A percentile compares a stretch with the other conserved stretches of the same genome.
Evolutionary conservation across 2,329 filamentous ascomycete genomes (phyloP).

Genomic region (Drechslerella coelobrocha): DNA sequence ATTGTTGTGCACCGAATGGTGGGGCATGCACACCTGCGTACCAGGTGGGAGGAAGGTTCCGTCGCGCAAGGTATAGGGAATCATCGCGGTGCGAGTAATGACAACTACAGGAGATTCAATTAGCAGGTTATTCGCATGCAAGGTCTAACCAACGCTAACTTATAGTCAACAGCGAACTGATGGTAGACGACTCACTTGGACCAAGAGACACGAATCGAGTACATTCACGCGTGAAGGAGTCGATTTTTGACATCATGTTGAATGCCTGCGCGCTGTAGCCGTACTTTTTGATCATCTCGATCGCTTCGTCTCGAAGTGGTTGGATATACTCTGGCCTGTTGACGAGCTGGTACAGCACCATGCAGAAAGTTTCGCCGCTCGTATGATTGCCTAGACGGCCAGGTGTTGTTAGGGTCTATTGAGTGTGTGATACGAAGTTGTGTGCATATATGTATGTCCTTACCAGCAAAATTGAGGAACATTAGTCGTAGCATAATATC

Average conservation of each 20-base stretch:
- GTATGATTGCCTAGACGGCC: conserved; percentile 33
- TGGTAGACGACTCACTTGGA: conserved; percentile 25
- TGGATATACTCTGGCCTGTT: conserved; percentile 42
- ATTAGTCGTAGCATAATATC: conserved; percentile 50
- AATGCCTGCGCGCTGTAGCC: conserved; percentile 45
- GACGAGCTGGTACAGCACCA: conserved; percentile 44
- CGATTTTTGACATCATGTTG: conserved; percentile 47
- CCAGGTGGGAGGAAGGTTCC: conserved; percentile 39
- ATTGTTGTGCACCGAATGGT: conserved; percentile 47
- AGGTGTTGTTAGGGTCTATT: background rate
- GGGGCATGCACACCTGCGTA: conserved; percentile 47
- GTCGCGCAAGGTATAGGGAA: conserved; percentile 35
- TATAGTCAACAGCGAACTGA: background rate
- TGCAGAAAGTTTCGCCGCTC: conserved; percentile 37
- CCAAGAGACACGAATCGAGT: conserved; percentile 44
- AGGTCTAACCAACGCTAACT: background rate
- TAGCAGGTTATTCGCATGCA: background rate
- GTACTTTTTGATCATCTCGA: conserved; percentile 46
- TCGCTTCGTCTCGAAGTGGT: conserved; percentile 32
- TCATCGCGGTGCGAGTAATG: conserved; percentile 35
- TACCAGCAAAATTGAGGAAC: conserved; percentile 48
- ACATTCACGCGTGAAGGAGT: conserved; percentile 48
- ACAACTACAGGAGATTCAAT: conserved; percentile 23
- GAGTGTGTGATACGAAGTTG: background rate
- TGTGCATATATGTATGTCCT: background rate